Percentiles rank a stretch among this genome's conserved stretches.
phyloP scores from a whole-genome alignment of 1,139 yeast species.

The Pneumocystis jirovecii region DNA sequence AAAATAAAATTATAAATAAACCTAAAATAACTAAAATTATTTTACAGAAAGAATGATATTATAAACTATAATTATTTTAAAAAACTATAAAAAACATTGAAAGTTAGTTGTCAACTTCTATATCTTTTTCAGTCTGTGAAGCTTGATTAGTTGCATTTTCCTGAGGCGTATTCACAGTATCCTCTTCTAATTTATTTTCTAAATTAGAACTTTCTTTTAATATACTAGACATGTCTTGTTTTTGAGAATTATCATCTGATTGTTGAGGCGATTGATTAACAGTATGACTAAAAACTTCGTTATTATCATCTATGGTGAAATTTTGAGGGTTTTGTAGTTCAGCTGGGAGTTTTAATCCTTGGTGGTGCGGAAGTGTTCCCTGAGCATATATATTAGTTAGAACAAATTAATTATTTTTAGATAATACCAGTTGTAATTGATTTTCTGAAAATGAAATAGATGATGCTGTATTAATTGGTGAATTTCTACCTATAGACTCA shows the following conservation, averaged over 20 bases:
- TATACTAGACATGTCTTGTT: not conserved
- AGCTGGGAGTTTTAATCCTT: conserved; percentile 13
- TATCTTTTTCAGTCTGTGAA: not conserved
- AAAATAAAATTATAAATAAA: not conserved
- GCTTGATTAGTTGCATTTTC: not conserved
- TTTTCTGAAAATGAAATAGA: not conserved
- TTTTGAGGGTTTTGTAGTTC: conserved; percentile 22
- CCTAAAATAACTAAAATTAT: not conserved
- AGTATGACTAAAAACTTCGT: conserved; percentile 22
- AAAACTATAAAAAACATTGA: not conserved
- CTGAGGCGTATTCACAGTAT: not conserved
- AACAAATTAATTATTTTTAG: conserved; percentile 1
- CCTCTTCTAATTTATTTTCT: not conserved
- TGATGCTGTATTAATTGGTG: not conserved
- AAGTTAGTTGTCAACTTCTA: not conserved
- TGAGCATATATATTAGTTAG: not conserved
- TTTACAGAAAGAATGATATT: not conserved
- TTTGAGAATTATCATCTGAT: not conserved
- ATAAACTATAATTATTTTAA: not conserved
- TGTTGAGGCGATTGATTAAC: conserved; percentile 4
- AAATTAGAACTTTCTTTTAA: not conserved
- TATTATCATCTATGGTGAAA: conserved; percentile 24
- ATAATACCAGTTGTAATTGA: conserved; percentile 4
- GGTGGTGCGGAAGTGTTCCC: conserved; percentile 14
- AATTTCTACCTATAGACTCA: not conserved